phyloP scores from a whole-genome alignment of 768 basidiomycete genomes.

The Mycena albidolilacea region DNA sequence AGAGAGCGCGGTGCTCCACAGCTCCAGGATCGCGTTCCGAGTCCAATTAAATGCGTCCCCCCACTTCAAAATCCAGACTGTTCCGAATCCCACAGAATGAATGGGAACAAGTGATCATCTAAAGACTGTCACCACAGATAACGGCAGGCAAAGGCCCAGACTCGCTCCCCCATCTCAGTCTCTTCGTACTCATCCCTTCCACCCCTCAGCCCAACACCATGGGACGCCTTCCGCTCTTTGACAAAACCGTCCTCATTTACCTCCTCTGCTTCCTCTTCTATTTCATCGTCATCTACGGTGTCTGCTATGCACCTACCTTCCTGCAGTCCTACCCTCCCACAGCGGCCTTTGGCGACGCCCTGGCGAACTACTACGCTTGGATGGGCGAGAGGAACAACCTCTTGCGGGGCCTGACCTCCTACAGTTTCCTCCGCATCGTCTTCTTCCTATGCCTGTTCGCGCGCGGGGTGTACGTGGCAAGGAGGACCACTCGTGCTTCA shows the following conservation, averaged over 20 bases:
- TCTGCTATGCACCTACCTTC: neutral
- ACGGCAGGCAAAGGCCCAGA: too few relatives aligned
- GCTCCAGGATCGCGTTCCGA: too few relatives aligned
- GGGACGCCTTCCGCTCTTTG: neutral
- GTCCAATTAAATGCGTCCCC: too few relatives aligned
- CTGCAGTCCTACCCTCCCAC: slow-evolving; percentile 3
- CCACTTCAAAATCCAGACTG: too few relatives aligned
- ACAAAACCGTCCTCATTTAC: neutral
- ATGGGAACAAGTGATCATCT: too few relatives aligned
- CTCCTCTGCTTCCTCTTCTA: neutral
- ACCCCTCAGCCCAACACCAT: neutral
- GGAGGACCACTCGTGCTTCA: neutral
- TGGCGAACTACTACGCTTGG: neutral
- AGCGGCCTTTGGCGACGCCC: slow-evolving; percentile 2
- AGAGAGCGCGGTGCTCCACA: neutral
- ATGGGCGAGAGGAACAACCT: neutral
- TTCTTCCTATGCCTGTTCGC: neutral
- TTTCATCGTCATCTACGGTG: neutral
- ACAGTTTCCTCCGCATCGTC: neutral
- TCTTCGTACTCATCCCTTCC: neutral
- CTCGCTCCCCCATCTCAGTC: too few relatives aligned
- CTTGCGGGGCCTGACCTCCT: neutral
- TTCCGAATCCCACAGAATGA: too few relatives aligned
- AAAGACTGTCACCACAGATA: too few relatives aligned
- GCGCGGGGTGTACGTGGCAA: neutral